Percentiles rank a stretch among this genome's conserved stretches.
Conservation (phyloP, 306 rosid species). For the Cucumis hystrix region DNA sequence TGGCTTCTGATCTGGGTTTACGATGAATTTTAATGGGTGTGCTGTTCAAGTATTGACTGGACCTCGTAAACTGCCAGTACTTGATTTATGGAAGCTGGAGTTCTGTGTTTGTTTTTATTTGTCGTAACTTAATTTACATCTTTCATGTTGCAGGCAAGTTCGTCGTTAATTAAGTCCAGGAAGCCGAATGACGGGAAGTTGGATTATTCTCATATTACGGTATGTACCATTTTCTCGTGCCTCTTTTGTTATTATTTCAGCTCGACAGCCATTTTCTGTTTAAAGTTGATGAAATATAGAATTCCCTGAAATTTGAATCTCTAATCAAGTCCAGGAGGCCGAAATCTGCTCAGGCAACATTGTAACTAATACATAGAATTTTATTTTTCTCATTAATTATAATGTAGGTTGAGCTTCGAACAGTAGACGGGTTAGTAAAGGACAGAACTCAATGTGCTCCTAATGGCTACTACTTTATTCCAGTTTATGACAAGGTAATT, state of each 20-base stretch:
- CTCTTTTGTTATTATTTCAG: neutral
- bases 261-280: neutral
- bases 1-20: neutral
- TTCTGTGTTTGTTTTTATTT: neutral
- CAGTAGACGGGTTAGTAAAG: slow-evolving; percentile 82
- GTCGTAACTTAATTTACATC: neutral
- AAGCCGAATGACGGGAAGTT: slow-evolving; percentile 49
- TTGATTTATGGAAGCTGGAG: neutral
- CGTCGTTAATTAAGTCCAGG: slow-evolving; percentile 65
- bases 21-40: neutral
- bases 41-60: neutral
- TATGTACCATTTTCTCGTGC: neutral
- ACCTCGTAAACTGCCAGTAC: neutral
- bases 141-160: slow-evolving; percentile 48
- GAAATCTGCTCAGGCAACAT: neutral
- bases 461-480: slow-evolving; percentile 96
- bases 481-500: slow-evolving; percentile 89
- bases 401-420: slow-evolving; percentile 84
- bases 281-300: neutral
- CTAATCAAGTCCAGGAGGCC: neutral
- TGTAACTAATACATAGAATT: neutral
- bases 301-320: neutral
- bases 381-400: neutral
- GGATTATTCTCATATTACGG: slow-evolving; percentile 88
- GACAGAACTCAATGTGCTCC: slow-evolving; percentile 98